phyloP scores from a whole-genome alignment of 148 eudicot genomes.

The Rhododendron ferrugineum region DNA sequence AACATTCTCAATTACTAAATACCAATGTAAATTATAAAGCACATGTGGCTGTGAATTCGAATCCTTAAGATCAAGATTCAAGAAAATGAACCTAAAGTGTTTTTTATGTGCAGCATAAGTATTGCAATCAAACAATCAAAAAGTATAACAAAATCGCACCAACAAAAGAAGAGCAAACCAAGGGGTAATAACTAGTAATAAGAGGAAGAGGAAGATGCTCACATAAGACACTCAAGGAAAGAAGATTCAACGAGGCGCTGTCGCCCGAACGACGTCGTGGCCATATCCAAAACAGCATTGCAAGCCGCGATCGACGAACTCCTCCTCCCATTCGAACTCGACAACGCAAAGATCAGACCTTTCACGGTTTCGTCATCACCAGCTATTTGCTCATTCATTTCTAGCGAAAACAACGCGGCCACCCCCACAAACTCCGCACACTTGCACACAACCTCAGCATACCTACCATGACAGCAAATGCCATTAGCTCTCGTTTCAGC shows the following conservation, averaged over 20 bases:
- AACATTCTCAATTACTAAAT: background rate
- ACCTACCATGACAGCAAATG: background rate
- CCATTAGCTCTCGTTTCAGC: background rate
- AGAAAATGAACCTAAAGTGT: background rate
- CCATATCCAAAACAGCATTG: conserved; percentile 19
- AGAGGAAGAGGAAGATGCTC: conserved; percentile 1
- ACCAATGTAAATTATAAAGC: background rate
- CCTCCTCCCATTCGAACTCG: conserved; percentile 3
- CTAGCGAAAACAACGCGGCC: conserved; percentile 12
- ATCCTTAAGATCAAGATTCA: background rate
- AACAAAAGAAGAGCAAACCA: background rate
- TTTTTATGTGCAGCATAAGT: background rate
- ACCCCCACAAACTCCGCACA: conserved; percentile 17
- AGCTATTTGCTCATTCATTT: conserved; percentile 17
- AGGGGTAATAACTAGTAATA: background rate
- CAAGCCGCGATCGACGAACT: conserved; percentile 5
- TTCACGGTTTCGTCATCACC: conserved; percentile 8
- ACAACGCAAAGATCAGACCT: conserved; percentile 11
- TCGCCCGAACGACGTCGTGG: conserved; percentile 15
- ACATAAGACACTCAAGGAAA: conserved; percentile 14
- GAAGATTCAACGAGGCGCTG: conserved; percentile 10
- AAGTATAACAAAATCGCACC: background rate
- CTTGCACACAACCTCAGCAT: conserved; percentile 10
- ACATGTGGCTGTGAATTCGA: background rate
- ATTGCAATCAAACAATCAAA: background rate